Conservation (phyloP, 768 basidiomycete species). For the Paxillus rubicundulus region DNA sequence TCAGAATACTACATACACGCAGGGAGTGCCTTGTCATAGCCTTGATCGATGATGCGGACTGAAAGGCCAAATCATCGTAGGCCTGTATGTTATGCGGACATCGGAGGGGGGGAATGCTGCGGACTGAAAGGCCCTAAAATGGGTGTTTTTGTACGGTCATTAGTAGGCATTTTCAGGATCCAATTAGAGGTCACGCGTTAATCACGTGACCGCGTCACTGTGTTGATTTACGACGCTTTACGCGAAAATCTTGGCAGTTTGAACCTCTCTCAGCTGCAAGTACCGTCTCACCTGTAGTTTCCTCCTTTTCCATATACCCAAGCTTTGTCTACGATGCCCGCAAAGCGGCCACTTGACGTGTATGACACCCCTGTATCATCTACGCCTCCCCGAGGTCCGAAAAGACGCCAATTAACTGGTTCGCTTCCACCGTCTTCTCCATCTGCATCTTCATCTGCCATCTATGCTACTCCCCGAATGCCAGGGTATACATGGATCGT, state of each 20-base stretch:
- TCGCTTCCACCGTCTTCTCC: slow-evolving; percentile 30
- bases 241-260: background rate
- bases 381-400: slow-evolving; percentile 32
- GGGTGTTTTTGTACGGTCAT: too few relatives aligned
- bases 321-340: slow-evolving; percentile 11
- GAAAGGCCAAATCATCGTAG: too few relatives aligned
- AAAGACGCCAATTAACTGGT: slow-evolving; percentile 17
- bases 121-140: too few relatives aligned
- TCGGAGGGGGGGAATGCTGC: too few relatives aligned
- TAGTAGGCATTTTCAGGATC: too few relatives aligned
- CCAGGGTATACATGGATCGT: slow-evolving; percentile 40
- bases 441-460: slow-evolving; percentile 25
- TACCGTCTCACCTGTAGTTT: background rate
- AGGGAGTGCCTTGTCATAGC: too few relatives aligned
- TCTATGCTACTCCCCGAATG: slow-evolving; percentile 35
- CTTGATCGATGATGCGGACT: too few relatives aligned
- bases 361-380: slow-evolving; percentile 25
- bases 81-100: too few relatives aligned
- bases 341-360: slow-evolving; percentile 31
- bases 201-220: slow-evolving; percentile 10
- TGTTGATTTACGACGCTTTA: background rate
- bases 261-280: background rate
- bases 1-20: too few relatives aligned
- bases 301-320: background rate
- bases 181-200: background rate